Evolutionary conservation across 768 basidiomycete species (phyloP).

Genomic region (Lactarius psammicola): DNA sequence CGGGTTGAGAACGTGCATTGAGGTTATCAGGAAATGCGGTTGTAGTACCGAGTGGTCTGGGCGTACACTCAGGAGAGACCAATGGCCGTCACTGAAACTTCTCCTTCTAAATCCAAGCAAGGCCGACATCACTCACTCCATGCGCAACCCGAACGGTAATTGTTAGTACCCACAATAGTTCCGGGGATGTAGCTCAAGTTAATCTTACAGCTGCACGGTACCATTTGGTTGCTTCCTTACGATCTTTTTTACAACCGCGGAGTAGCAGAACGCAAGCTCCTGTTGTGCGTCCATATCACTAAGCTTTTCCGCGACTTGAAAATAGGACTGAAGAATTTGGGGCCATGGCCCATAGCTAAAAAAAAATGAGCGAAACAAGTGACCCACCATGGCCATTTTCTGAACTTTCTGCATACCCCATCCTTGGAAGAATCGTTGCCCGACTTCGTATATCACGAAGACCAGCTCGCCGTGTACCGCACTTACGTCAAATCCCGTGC

Average conservation of each 20-base stretch:
- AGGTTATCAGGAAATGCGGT: neutral
- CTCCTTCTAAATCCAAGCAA: constrained; percentile 91
- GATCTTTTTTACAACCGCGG: constrained; percentile 89
- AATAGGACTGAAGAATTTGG: constrained; percentile 60
- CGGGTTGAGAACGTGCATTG: neutral
- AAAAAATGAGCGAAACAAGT: neutral
- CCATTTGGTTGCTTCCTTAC: constrained; percentile 84
- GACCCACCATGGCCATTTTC: constrained; percentile 81
- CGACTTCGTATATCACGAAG: constrained; percentile 87
- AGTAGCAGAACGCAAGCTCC: constrained; percentile 80
- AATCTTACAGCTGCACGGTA: constrained; percentile 76
- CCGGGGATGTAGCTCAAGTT: neutral
- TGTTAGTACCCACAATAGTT: neutral
- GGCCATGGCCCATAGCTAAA: constrained; percentile 1
- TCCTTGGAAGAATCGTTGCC: constrained; percentile 88
- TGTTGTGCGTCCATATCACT: constrained; percentile 87
- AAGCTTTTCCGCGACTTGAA: constrained; percentile 74
- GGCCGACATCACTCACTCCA: constrained; percentile 76
- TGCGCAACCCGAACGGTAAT: constrained; percentile 50
- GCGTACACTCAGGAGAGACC: neutral
- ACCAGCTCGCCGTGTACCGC: constrained; percentile 74
- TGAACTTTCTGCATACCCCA: constrained; percentile 87
- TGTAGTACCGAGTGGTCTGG: neutral
- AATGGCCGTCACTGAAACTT: constrained; percentile 50
- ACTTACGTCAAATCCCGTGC: constrained; percentile 51